Evolutionary conservation across 2,329 filamentous ascomycete genomes (phyloP).

Genomic region (Aspergillus viridinutans): DNA sequence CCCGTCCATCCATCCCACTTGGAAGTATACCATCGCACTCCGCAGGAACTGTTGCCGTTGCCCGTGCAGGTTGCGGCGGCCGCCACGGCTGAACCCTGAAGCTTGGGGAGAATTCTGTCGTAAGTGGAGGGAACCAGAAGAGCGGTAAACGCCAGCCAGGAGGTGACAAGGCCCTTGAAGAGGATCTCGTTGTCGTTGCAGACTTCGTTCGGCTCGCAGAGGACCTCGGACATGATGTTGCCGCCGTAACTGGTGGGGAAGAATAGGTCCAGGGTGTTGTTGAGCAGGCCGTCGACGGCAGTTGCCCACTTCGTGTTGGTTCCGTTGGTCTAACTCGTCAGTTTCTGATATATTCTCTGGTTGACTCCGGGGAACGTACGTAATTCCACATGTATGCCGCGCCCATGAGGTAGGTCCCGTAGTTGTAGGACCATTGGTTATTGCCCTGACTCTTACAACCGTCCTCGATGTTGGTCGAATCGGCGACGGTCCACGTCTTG

Average conservation of each 20-base stretch:
- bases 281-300: conserved; percentile 54
- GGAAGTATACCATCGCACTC: conserved; percentile 57
- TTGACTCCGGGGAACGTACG: conserved; percentile 32
- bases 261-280: conserved; percentile 45
- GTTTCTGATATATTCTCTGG: not conserved
- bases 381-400: conserved; percentile 66
- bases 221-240: conserved; percentile 59
- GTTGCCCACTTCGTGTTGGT: conserved; percentile 50
- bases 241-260: conserved; percentile 45
- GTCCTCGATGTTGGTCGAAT: conserved; percentile 55
- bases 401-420: conserved; percentile 57
- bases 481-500: conserved; percentile 58
- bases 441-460: conserved; percentile 61
- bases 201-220: conserved; percentile 57
- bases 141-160: conserved; percentile 60
- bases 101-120: conserved; percentile 53
- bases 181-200: conserved; percentile 70
- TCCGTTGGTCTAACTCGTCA: conserved; percentile 41
- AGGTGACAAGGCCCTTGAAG: conserved; percentile 67
- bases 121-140: conserved; percentile 60
- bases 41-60: conserved; percentile 56
- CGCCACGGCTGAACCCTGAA: conserved; percentile 55
- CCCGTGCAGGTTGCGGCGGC: conserved; percentile 62
- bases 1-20: conserved; percentile 56
- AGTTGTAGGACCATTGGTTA: conserved; percentile 65